Evolutionary conservation across 73 alveolate genomes (phyloP), one percentile per base, ranked within the genome.

Genomic region (Paramecium sonneborni): DNA sequence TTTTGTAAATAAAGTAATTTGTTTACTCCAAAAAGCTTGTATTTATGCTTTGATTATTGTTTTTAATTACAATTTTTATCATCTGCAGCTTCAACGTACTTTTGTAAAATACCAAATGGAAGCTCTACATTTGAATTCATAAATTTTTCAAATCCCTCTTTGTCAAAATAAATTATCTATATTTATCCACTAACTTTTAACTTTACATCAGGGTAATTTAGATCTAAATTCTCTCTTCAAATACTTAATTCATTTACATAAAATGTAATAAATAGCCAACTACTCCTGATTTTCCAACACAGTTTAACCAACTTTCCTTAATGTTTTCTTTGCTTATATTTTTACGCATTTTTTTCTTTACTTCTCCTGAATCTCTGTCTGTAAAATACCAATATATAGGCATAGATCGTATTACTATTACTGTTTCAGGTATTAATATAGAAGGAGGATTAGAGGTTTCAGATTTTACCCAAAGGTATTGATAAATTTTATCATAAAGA

Each of bases 341-440:
- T 39, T 79, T 79, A 21, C 72, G 46, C 69, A 44, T 39, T 79
- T 79, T 79, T 39, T 46, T 79, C 55, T 46, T 79, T 24, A 79
- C 55, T 21, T 79, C 90, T 23, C 90, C 90, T 23, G 70, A 24
- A 20, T 23, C 90, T 39, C 20, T 79, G 28, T 79, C 90, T 26
- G 90, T 79, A 46, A 30, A 79, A 46, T 79, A 79, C 90, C 90
- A 79, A 79, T 79, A 79, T 8, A 79, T 79, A 30, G 90, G 90
- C 90, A 79, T 79, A 2, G 90, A 79, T 39, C 72, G 41, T 39
- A 79, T 79, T 23, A 79, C 5, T 5, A 79, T 79, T 9, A 79
- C 72, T 18, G 90, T 79, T 21, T 79, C 90, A 38, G 90, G 90
- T 38, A 79, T 79, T 32, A 79, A 44, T 18, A 79, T 34, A 46